Conservation (phyloP, 2,329 filamentous ascomycete genomes). For the Plectosphaerella sp. region DNA sequence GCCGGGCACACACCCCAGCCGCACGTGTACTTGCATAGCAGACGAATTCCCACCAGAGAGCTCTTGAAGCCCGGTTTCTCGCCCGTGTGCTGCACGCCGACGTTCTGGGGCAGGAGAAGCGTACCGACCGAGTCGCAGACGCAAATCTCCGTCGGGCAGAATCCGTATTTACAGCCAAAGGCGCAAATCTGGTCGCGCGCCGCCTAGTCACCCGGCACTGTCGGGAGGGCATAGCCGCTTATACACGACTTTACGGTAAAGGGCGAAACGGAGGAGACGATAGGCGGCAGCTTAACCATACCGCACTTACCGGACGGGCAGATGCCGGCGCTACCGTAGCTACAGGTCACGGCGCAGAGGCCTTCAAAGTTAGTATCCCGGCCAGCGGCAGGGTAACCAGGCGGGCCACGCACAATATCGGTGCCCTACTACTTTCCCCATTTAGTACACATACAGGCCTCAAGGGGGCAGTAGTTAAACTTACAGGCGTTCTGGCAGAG, state of each 20-base stretch:
- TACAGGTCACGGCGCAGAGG: conserved; percentile 39
- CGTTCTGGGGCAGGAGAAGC: too few relatives aligned
- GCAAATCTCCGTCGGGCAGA: background rate
- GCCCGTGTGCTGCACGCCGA: too few relatives aligned
- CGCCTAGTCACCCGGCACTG: background rate
- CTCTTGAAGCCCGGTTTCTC: too few relatives aligned
- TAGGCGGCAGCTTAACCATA: conserved; percentile 14
- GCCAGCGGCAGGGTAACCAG: conserved; percentile 24
- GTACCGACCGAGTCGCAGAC: background rate
- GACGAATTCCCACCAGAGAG: too few relatives aligned
- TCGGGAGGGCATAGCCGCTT: background rate
- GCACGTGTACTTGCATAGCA: too few relatives aligned
- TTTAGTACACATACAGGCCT: conserved; percentile 23
- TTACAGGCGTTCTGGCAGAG: conserved; percentile 25
- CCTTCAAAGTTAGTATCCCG: conserved; percentile 30
- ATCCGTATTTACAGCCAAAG: background rate
- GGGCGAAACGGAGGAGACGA: conserved; percentile 15
- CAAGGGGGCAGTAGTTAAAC: conserved; percentile 23
- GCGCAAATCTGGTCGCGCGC: background rate
- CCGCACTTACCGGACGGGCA: background rate
- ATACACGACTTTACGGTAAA: background rate
- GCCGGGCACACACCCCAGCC: background rate
- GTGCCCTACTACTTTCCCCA: conserved; percentile 16
- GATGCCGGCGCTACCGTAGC: conserved; percentile 33
- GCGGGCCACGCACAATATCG: conserved; percentile 9